Percentiles rank a stretch among this genome's conserved stretches.
Conservation (phyloP, 768 basidiomycete species). For the Boletales sp. region DNA sequence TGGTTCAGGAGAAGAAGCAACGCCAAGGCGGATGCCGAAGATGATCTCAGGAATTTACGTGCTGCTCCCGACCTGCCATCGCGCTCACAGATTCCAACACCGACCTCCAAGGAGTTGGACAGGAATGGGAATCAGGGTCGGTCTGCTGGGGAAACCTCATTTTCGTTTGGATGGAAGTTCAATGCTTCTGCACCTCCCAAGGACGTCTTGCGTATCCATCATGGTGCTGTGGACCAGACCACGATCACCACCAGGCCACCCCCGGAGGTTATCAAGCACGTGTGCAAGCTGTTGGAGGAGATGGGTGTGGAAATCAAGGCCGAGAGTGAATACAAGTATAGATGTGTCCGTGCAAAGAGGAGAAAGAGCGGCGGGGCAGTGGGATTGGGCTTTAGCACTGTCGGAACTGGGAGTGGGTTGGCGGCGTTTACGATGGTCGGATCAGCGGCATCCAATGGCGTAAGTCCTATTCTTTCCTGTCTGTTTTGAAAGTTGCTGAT, state of each 20-base stretch:
- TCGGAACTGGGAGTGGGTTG: slow-evolving; percentile 42
- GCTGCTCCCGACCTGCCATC: slow-evolving; percentile 24
- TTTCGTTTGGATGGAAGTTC: slow-evolving; percentile 37
- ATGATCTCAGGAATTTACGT: slow-evolving; percentile 8
- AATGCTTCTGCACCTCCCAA: slow-evolving; percentile 31
- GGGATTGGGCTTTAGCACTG: slow-evolving; percentile 41
- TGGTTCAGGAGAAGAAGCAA: slow-evolving; percentile 89
- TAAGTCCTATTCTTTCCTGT: slow-evolving; percentile 38
- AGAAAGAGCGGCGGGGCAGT: slow-evolving; percentile 50
- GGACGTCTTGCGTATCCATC: slow-evolving; percentile 74
- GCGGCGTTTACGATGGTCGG: slow-evolving; percentile 78
- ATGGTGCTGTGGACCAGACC: slow-evolving; percentile 88
- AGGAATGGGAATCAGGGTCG: slow-evolving; percentile 19
- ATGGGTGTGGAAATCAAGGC: slow-evolving; percentile 90
- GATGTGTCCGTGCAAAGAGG: slow-evolving; percentile 78
- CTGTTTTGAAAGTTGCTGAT: slow-evolving; percentile 6
- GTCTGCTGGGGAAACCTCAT: slow-evolving; percentile 27
- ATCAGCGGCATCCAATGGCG: slow-evolving; percentile 82
- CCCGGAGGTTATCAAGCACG: slow-evolving; percentile 83
- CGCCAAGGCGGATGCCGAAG: slow-evolving; percentile 28
- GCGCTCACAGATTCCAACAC: slow-evolving; percentile 29
- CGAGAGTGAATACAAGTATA: slow-evolving; percentile 89
- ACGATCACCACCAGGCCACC: slow-evolving; percentile 84
- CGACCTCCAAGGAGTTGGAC: slow-evolving; percentile 24
- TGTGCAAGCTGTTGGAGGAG: slow-evolving; percentile 71